Evolutionary conservation across 805 yeast genomes (phyloP).

Genomic region (Brettanomyces custersianus): DNA sequence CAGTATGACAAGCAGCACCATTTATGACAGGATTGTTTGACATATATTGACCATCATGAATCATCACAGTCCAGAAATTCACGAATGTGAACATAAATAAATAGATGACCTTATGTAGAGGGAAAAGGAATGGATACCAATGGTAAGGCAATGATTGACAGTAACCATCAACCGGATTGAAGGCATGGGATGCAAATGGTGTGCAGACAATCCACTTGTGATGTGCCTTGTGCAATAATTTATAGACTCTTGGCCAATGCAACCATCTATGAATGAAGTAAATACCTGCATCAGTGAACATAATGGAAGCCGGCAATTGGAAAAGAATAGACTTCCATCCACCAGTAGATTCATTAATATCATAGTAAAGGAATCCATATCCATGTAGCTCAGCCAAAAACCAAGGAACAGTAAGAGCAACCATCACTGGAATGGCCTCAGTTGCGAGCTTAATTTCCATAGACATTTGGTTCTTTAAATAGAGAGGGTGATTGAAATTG

Average conservation of each 20-base stretch:
- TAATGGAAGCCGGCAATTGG: slow-evolving; percentile 71
- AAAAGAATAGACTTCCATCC: slow-evolving; percentile 54
- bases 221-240: slow-evolving; percentile 87
- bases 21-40: slow-evolving; percentile 89
- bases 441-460: slow-evolving; percentile 75
- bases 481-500: slow-evolving; percentile 92
- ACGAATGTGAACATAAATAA: slow-evolving; percentile 79
- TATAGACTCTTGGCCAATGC: slow-evolving; percentile 89
- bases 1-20: slow-evolving; percentile 98
- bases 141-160: slow-evolving; percentile 91
- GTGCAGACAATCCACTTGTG: slow-evolving; percentile 99
- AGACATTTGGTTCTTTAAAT: slow-evolving; percentile 84
- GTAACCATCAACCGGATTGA: slow-evolving; percentile 97
- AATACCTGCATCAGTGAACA: slow-evolving; percentile 92
- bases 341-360: slow-evolving; percentile 52
- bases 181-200: slow-evolving; percentile 96
- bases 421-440: slow-evolving; percentile 85
- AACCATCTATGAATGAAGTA: slow-evolving; percentile 87
- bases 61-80: slow-evolving; percentile 97
- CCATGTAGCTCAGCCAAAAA: slow-evolving; percentile 80
- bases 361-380: slow-evolving; percentile 67
- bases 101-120: slow-evolving; percentile 81
- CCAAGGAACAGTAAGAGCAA: slow-evolving; percentile 81
- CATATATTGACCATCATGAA: slow-evolving; percentile 94
- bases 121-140: slow-evolving; percentile 83